Conservation (phyloP, 2,329 filamentous ascomycete genomes). For the Didymella lethalis region DNA sequence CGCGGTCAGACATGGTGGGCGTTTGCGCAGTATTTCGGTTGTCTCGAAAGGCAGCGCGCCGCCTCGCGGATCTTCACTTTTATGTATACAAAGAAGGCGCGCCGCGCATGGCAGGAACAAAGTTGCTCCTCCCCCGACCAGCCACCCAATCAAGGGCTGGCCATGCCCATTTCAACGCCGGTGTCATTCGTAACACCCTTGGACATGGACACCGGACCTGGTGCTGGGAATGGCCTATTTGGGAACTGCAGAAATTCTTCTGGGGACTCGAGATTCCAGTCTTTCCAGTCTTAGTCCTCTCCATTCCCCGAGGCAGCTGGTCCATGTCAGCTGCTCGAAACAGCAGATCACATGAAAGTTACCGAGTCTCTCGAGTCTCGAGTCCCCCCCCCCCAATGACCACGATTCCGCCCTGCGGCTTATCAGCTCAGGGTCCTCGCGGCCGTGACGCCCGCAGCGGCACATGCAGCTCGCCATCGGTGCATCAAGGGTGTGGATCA, state of each 20-base stretch:
- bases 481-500: conserved; percentile 28
- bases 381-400: conserved; percentile 6
- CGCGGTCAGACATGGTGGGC: conserved; percentile 52
- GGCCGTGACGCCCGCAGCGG: conserved; percentile 23
- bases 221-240: conserved; percentile 16
- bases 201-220: conserved; percentile 13
- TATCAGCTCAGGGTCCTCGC: conserved; percentile 17
- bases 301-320: conserved; percentile 10
- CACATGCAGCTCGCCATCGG: conserved; percentile 23
- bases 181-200: conserved; percentile 13
- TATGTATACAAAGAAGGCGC: conserved; percentile 21
- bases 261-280: conserved; percentile 2
- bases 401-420: conserved; percentile 19
- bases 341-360: conserved; percentile 21
- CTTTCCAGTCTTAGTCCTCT: neutral
- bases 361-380: conserved; percentile 1
- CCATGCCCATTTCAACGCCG: neutral
- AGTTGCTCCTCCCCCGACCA: conserved; percentile 9
- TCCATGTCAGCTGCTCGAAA: conserved; percentile 15
- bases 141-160: conserved; percentile 11
- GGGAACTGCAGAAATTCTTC: neutral
- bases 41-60: conserved; percentile 15
- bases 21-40: conserved; percentile 25
- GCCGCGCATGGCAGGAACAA: conserved; percentile 14
- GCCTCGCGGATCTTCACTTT: conserved; percentile 18